These are phyloP conservation scores for Suillus luteus DNA, from an alignment of 768 basidiomycete species.

Conservation along the genomic window DNA sequence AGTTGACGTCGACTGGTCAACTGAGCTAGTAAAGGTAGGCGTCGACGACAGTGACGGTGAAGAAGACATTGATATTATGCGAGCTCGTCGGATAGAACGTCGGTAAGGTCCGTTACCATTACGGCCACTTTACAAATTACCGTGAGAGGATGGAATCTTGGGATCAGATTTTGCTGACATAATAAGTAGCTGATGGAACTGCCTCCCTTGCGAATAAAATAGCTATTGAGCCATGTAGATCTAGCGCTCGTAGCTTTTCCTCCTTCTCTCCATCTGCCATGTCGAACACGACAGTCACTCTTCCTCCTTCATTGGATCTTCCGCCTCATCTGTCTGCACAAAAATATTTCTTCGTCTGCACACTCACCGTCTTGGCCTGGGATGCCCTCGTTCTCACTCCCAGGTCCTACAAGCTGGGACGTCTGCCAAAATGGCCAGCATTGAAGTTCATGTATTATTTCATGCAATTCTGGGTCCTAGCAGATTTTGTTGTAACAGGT, in stretches of 20 bases:
- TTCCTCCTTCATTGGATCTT: slow-evolving; percentile 72
- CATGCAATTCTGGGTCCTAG: slow-evolving; percentile 73
- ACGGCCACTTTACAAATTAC: slow-evolving; percentile 5
- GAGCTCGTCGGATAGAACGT: slow-evolving; percentile 6
- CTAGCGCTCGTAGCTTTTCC: slow-evolving; percentile 4
- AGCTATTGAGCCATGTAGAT: slow-evolving; percentile 2
- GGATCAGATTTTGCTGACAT: slow-evolving; percentile 11
- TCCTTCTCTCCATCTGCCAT: slow-evolving; percentile 14
- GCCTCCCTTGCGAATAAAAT: slow-evolving; percentile 22
- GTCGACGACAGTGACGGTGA: slow-evolving; percentile 12
- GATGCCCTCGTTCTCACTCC: slow-evolving; percentile 85
- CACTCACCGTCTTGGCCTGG: slow-evolving; percentile 88
- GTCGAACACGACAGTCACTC: slow-evolving; percentile 18
- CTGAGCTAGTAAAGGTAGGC: neutral
- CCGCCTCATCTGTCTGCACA: slow-evolving; percentile 80
- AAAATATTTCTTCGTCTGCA: slow-evolving; percentile 90
- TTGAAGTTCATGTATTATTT: slow-evolving; percentile 80
- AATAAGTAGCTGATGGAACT: slow-evolving; percentile 25
- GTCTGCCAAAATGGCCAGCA: slow-evolving; percentile 65
- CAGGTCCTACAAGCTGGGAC: slow-evolving; percentile 71
- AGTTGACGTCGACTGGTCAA: neutral
- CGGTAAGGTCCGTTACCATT: neutral
- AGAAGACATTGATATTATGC: slow-evolving; percentile 10
- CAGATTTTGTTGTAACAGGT: slow-evolving; percentile 80
- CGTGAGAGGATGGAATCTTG: slow-evolving; percentile 3